These are phyloP conservation scores for Lipomyces spencermartinsiae DNA, from an alignment of 805 yeast species.

Conservation along the genomic window DNA sequence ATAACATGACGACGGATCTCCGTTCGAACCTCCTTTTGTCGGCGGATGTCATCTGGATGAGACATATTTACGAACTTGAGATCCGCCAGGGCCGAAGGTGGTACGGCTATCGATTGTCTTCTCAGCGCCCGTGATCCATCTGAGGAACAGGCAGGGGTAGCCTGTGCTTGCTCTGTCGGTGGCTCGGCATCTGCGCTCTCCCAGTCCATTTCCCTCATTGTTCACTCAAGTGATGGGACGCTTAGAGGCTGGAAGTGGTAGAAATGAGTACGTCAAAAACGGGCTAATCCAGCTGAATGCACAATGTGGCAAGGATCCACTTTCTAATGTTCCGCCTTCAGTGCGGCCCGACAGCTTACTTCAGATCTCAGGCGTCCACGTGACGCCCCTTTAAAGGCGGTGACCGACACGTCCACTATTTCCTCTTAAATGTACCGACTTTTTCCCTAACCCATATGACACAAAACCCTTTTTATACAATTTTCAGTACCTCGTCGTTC, in stretches of 20 bases:
- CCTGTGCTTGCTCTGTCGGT: conserved; percentile 3
- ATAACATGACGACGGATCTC: conserved; percentile 7
- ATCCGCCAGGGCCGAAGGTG: conserved; percentile 4
- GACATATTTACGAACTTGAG: conserved; percentile 6
- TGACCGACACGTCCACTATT: no score
- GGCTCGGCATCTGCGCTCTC: conserved; percentile 5
- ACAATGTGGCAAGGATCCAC: conserved; percentile 3
- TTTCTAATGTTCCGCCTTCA: neutral
- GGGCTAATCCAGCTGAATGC: conserved; percentile 6
- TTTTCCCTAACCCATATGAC: no score
- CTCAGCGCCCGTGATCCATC: conserved; percentile 5
- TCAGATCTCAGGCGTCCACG: no score
- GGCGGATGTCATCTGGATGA: conserved; percentile 6
- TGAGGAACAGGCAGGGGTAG: conserved; percentile 3
- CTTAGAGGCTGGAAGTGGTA: conserved; percentile 6
- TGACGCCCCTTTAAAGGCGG: no score
- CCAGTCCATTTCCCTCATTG: conserved; percentile 5
- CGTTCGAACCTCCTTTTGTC: conserved; percentile 4
- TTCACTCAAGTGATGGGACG: conserved; percentile 5
- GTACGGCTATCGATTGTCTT: conserved; percentile 4
- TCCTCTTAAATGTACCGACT: no score
- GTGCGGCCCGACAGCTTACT: neutral
- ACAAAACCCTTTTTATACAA: no score
- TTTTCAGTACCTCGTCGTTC: no score
- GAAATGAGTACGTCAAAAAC: conserved; percentile 5